Evolutionary conservation across 2,329 filamentous ascomycete genomes (phyloP), one percentile per base, ranked within the genome.

Genomic region (Ceratocystis destructans): DNA sequence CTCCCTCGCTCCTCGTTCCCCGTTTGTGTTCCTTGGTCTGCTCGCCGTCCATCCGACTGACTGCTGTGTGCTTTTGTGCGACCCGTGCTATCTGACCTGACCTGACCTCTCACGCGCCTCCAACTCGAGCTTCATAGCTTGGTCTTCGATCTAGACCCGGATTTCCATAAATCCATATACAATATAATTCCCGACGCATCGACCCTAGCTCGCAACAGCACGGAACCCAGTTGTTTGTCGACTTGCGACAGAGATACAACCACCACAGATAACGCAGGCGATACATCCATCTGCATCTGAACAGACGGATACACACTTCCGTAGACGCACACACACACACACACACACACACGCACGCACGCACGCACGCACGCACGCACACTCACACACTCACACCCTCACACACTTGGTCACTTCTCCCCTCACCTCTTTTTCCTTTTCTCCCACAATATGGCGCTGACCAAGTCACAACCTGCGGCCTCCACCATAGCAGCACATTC

Each of bases 391-490:
- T 20, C n/a, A n/a, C 45, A 46, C 45, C 2, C 25, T 12, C 48
- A 28, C n/a, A 20, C 7, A 22, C 48, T 20, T 28, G 2, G 20
- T 5, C 7, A 64, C 61, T 33, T 63, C 25, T 41, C 15, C 25
- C 44, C 28, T 31, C 25, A 62, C 17, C 6, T 53, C 46, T 5
- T 44, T 37, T 20, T 15, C 15, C 28, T 22, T 8, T 50, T 3
- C 22, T 64, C 66, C 65, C 66, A 64, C 22, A 67, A 57, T 50
- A 68, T 69, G 76, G 66, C 74, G 75, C 8, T n/a, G n/a, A 41
- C 50, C 33, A 62, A 17, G 25, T 57, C 46, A n/a, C 28, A 17
- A 46, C 48, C 48, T 28, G 48, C 48, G 20, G n/a, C 8, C 48
- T 22, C 48, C n/a, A 20, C 48, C 48, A n/a, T 28, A 28, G 53